These are phyloP conservation scores for Garcileccinum viscosum DNA, from an alignment of 1,284 basidiomycete species.

Conservation along the genomic window DNA sequence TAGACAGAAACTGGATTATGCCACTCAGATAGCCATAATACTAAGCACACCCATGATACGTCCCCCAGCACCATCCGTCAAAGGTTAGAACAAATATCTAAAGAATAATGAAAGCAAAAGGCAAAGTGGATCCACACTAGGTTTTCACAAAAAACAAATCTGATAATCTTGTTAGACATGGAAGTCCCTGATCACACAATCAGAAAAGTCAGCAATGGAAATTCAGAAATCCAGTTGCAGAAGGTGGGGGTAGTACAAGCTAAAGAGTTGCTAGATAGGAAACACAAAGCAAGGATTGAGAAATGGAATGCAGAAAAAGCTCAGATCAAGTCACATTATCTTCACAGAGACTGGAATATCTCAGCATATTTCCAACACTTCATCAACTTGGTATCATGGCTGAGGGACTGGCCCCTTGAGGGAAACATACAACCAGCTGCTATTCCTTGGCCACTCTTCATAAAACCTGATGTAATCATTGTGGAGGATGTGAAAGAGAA, in stretches of 20 bases:
- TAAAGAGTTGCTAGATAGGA: neutral
- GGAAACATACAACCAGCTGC: neutral
- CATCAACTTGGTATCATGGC: neutral
- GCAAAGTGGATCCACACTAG: neutral
- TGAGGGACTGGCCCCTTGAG: neutral
- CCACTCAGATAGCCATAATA: neutral
- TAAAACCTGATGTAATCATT: neutral
- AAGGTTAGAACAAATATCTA: neutral
- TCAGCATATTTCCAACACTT: neutral
- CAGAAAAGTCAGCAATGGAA: neutral
- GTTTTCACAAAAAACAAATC: neutral
- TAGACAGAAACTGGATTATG: neutral
- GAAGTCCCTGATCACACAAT: neutral
- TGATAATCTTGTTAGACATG: neutral
- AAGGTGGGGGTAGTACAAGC: neutral
- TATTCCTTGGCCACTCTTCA: slow-evolving; percentile 1
- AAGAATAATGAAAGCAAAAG: neutral
- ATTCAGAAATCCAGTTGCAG: neutral
- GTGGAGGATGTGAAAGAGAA: neutral
- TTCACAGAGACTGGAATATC: neutral
- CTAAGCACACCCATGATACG: neutral
- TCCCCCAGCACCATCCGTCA: neutral
- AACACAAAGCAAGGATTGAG: neutral
- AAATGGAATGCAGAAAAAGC: neutral
- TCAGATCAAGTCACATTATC: neutral